Evolutionary conservation across 306 rosid genomes (phyloP).

Genomic region (Urtica urens): DNA sequence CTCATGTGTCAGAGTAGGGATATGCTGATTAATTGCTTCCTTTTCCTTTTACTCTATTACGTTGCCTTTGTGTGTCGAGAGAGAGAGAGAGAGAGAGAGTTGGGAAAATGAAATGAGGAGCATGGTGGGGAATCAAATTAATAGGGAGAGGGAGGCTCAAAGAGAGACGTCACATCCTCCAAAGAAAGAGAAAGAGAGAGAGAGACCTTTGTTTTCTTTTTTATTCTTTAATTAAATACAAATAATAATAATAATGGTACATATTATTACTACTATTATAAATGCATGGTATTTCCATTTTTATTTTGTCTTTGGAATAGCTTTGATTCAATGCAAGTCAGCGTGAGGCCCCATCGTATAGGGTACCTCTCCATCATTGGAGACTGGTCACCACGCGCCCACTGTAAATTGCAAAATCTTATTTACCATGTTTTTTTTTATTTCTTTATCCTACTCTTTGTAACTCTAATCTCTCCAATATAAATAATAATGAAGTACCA

Average conservation of each 20-base stretch:
- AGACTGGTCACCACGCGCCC: constrained; percentile 28
- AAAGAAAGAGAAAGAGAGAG: constrained; percentile 2
- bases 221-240: constrained; percentile 26
- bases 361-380: constrained; percentile 10
- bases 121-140: constrained; percentile 64
- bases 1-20: no score
- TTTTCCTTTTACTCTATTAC: no score
- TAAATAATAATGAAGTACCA: no score
- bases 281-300: constrained; percentile 7
- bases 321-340: constrained; percentile 27
- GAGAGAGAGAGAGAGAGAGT: constrained; percentile 19
- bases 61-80: no score
- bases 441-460: constrained; percentile 23
- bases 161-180: constrained; percentile 26
- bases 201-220: constrained; percentile 13
- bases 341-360: constrained; percentile 20
- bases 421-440: background rate
- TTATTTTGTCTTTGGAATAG: constrained; percentile 9
- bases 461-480: no score
- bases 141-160: constrained; percentile 46
- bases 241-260: background rate
- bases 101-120: constrained; percentile 53
- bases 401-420: background rate
- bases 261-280: no score
- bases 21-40: background rate